Conservation (phyloP, 148 eudicot genomes). For the Dysphania ambrosioides region DNA sequence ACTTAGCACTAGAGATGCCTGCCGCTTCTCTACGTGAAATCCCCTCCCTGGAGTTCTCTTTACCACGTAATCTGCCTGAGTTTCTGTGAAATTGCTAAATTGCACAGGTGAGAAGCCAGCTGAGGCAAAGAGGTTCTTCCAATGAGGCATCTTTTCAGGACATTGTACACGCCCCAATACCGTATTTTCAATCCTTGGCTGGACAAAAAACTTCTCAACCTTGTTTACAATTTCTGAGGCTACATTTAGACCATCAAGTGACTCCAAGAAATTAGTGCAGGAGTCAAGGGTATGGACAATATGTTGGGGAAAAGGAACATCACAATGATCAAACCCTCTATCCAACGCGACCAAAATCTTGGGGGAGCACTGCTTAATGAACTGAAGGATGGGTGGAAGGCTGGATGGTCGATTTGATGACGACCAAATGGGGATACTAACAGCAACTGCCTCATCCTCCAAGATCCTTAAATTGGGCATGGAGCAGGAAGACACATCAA, state of each 20-base stretch:
- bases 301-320: slow-evolving; percentile 72
- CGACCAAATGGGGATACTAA: slow-evolving; percentile 63
- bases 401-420: slow-evolving; percentile 46
- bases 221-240: slow-evolving; percentile 56
- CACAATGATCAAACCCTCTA: slow-evolving; percentile 73
- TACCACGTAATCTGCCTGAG: slow-evolving; percentile 80
- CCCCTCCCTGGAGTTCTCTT: slow-evolving; percentile 80
- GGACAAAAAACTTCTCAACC: slow-evolving; percentile 78
- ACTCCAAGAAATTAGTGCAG: slow-evolving; percentile 66
- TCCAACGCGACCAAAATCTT: slow-evolving; percentile 75
- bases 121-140: slow-evolving; percentile 72
- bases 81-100: slow-evolving; percentile 83
- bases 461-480: slow-evolving; percentile 42
- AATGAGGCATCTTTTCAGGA: slow-evolving; percentile 74
- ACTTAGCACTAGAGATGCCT: slow-evolving; percentile 72
- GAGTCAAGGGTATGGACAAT: slow-evolving; percentile 72
- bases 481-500: slow-evolving; percentile 49
- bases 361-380: slow-evolving; percentile 65
- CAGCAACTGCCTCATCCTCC: slow-evolving; percentile 74
- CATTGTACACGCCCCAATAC: slow-evolving; percentile 56
- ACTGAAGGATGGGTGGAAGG: slow-evolving; percentile 55
- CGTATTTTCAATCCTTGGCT: slow-evolving; percentile 67
- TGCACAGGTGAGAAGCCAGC: slow-evolving; percentile 56
- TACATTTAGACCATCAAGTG: slow-evolving; percentile 77
- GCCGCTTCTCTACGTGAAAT: slow-evolving; percentile 80